Evolutionary conservation across 1,284 basidiomycete genomes (phyloP).

Genomic region (Rhodofomes roseus): DNA sequence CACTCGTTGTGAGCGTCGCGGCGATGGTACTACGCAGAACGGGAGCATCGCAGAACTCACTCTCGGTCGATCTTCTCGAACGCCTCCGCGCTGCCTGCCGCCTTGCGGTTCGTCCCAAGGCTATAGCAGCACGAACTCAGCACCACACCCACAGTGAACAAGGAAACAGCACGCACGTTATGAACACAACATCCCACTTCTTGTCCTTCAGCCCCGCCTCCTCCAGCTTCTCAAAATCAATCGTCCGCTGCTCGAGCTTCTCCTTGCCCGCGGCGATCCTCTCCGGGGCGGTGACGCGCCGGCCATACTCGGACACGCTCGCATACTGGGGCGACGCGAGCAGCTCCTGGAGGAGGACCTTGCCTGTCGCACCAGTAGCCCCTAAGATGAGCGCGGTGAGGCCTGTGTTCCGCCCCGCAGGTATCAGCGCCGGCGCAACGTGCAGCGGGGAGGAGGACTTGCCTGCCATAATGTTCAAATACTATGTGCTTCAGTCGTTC

Average conservation of each 20-base stretch:
- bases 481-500: no score
- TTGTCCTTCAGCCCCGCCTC: slow-evolving; percentile 46
- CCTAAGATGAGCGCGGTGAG: slow-evolving; percentile 61
- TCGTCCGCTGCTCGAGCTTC: slow-evolving; percentile 55
- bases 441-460: not conserved
- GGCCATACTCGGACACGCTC: slow-evolving; percentile 62
- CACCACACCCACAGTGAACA: not conserved
- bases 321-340: slow-evolving; percentile 49
- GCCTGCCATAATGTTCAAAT: not conserved
- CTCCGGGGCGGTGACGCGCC: slow-evolving; percentile 46
- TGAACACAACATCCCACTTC: slow-evolving; percentile 66
- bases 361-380: slow-evolving; percentile 61
- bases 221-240: slow-evolving; percentile 66
- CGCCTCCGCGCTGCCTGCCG: not conserved
- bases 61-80: slow-evolving; percentile 78
- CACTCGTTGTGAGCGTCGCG: not conserved
- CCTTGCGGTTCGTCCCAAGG: not conserved
- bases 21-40: not conserved
- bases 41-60: slow-evolving; percentile 36
- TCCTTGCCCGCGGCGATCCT: slow-evolving; percentile 34
- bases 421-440: not conserved
- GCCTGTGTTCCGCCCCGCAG: slow-evolving; percentile 2
- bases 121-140: slow-evolving; percentile 29
- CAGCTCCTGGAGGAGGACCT: slow-evolving; percentile 51
- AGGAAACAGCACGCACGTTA: slow-evolving; percentile 16